Base-by-base conservation (phyloP, 306 rosid species). In the Inga laurina region DNA sequence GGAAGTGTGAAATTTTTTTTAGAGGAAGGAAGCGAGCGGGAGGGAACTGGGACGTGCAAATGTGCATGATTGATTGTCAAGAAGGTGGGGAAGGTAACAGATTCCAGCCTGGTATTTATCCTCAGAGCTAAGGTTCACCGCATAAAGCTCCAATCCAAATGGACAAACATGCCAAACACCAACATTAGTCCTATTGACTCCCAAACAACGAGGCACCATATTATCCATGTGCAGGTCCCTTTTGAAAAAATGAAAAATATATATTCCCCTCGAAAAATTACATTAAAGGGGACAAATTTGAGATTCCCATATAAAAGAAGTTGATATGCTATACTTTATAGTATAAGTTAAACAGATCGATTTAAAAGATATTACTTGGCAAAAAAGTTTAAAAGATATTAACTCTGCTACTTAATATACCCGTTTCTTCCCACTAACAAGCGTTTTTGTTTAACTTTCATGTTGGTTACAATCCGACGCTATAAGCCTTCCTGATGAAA, bases 81-180 rank as follows among this genome's bases (percentile, higher is more conserved):
- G 2, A 46, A 7, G 2, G 15, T 5, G 64, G 7, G 10, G 22
- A 68, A 37, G 69, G 32, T 59, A 13, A 59, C 76, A 84, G 67
- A 59, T 46, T 70, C 79, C 84, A 75, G 87, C 39, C 59, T 45
- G 81, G 32, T 10, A 34, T 46, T 39, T 46, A 21, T 39, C 44
- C 46, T 4, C 9, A 12, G 68, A 82, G 80, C 54, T 57, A 7
- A 45, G 39, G 5, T 57, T 9, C 51, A 81, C 2, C 44, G 51
- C 75, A 61, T 87, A 72, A 13, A n/a, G 76, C 82, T 68, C 81
- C 76, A 51, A 51, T 68, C 81, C 76, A 51, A 51, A 83, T 18
- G 18, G 61, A 43, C 2, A 7, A 10, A 73, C 12, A 72, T 46
- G 76, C 56, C 39, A 12, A 24, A 48, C 10, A 32, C 39, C 32